phyloP scores from a whole-genome alignment of 2,329 filamentous ascomycete species.

The Cladosporium sphaerospermum region DNA sequence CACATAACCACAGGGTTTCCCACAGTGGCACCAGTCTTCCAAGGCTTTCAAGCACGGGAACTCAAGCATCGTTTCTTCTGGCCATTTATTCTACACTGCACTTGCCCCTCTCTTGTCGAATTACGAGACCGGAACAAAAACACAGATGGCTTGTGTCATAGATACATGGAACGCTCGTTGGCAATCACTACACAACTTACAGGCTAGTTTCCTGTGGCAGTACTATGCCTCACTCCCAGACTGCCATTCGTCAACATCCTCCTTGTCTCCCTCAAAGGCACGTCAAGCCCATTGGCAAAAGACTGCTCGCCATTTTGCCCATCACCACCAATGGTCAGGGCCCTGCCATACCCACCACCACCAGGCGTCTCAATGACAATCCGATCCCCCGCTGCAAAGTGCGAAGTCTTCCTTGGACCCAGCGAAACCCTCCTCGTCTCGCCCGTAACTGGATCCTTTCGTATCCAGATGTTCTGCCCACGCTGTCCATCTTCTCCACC shows the following conservation, averaged over 20 bases:
- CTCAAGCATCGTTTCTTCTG: too few species aligned
- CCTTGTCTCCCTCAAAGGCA: neutral
- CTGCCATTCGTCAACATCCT: slow-evolving; percentile 3
- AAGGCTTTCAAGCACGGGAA: too few species aligned
- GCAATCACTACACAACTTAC: neutral
- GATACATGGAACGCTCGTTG: too few species aligned
- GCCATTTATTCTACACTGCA: too few species aligned
- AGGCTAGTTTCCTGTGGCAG: slow-evolving; percentile 2
- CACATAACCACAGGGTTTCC: too few species aligned
- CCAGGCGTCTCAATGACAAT: slow-evolving; percentile 59
- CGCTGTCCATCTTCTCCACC: slow-evolving; percentile 28
- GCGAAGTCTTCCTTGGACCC: slow-evolving; percentile 19
- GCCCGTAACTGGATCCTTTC: slow-evolving; percentile 48
- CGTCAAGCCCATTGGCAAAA: neutral
- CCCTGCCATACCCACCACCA: slow-evolving; percentile 67
- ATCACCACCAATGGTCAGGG: slow-evolving; percentile 50
- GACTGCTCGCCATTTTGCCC: slow-evolving; percentile 28
- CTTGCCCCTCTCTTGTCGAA: too few species aligned
- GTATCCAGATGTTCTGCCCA: slow-evolving; percentile 30
- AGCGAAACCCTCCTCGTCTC: slow-evolving; percentile 37
- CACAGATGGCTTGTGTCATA: too few species aligned
- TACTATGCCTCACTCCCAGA: slow-evolving; percentile 5
- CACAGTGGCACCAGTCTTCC: too few species aligned
- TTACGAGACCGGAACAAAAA: too few species aligned
- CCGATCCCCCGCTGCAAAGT: slow-evolving; percentile 17